Evolutionary conservation across 2,329 filamentous ascomycete species (phyloP), one percentile per base, ranked within the genome.

Genomic region (Venturia carpophila): DNA sequence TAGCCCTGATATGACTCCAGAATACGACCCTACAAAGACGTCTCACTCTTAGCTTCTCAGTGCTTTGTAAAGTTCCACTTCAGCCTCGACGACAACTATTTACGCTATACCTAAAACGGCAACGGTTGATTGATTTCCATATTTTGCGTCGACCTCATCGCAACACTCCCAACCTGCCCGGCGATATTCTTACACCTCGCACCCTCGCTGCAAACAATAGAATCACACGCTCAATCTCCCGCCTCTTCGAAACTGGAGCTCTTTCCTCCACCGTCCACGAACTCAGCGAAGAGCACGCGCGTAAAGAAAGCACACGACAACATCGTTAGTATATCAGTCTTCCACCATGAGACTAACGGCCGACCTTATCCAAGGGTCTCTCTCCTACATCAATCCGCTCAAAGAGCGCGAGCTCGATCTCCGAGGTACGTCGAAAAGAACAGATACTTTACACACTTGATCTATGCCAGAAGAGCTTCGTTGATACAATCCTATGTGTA

Each of bases 331-430:
- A 58, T 61, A 61, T 30, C 3, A 45, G 30, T n/a, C 63, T 41
- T n/a, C 19, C 64, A 80, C 69, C 60, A 97, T 99, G 94, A 88
- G 93, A 83, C 87, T 99, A 80, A 97, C 93, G 69, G 88, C 91
- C 71, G 94, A 97, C 78, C 87, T 97, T 74, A 95, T 99, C 80
- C 86, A 91, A 79, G 87, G 86, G 78, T 96, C 94, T 75, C 89
- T 96, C 71, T 97, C 93, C 77, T 99, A 97, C 84, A 89, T 97
- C 79, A 99, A 97, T 80, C 92, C 93, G 76, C 85, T 99, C 78
- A 96, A 94, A 81, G 94, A 99, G 84, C 91, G 94, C 79, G 94
- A 99, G 85, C 87, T 99, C 77, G 92, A 97, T 83, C 91, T 99
- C 73, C 88, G 94, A 96, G 94, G 94, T 97, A 90, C 87, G 69